Evolutionary conservation across 352 stramenopile species (phyloP), one percentile per base, ranked within the genome.

Genomic region (Phytophthora sansomeana): DNA sequence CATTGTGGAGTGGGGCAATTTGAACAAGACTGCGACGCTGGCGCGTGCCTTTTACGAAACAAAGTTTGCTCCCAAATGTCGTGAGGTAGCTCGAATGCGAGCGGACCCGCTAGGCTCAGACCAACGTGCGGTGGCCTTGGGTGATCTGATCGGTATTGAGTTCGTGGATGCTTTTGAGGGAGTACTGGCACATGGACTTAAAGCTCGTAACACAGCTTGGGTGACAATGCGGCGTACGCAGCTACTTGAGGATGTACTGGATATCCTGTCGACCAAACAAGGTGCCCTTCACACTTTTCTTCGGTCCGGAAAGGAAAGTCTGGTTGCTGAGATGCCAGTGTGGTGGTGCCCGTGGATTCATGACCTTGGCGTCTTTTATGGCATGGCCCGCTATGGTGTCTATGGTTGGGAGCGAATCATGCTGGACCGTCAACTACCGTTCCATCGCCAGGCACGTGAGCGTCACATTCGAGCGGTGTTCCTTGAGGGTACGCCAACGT

Each of bases 301-400:
- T 29, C 76, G 84, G 0, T 95, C 87, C 2, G 87, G 89, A 24
- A 79, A 68, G 21, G 60, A 77, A 5, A 65, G 77, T 44, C 67
- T 94, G 7, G 85, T 94, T 38, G 59, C 75, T 9, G 75, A 88
- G 46, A 95, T 96, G 86, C 89, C 89, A 4, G 83, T 94, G 29
- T 96, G 89, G 89, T 96, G 89, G 89, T 96, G 89, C 63, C 89
- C 89, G 10, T 96, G 89, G 89, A 81, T 95, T 26, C 89, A 96
- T 56, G 89, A 96, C 51, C 58, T 92, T 16, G 84, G 76, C 3
- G 41, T 95, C 9, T 83, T 96, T 17, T 89, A 89, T 46, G 89
- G 85, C 28, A 93, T 96, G 83, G 87, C 88, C 42, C 77, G 74
- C 10, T 81, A 92, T 58, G 89, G 89, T 56, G 67, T 96, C 28